phyloP scores from a whole-genome alignment of 2,329 filamentous ascomycete species.

The Paramyrothecium roridum region DNA sequence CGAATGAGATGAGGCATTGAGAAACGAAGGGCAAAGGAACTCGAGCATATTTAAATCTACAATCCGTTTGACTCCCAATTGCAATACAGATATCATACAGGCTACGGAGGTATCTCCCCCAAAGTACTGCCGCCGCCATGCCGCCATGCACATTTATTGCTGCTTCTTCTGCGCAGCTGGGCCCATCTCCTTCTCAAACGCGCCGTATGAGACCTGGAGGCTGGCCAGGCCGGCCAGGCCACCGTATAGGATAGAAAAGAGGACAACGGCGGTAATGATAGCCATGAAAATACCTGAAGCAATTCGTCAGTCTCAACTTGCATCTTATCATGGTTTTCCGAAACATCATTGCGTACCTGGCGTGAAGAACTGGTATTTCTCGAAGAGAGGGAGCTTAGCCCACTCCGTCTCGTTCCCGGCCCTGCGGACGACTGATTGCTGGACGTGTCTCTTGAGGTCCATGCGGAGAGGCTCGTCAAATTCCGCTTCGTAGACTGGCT shows the following conservation, averaged over 20 bases:
- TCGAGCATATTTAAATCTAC: neutral
- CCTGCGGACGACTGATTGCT: slow-evolving; percentile 23
- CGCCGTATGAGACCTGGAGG: slow-evolving; percentile 86
- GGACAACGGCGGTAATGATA: slow-evolving; percentile 65
- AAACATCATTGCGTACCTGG: slow-evolving; percentile 56
- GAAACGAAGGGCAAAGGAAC: neutral
- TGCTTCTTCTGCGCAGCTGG: slow-evolving; percentile 82
- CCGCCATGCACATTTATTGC: slow-evolving; percentile 19
- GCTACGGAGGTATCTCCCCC: neutral
- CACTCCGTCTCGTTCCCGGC: slow-evolving; percentile 35
- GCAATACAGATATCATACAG: slow-evolving; percentile 10
- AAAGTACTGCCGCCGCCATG: neutral
- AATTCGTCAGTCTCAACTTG: slow-evolving; percentile 5
- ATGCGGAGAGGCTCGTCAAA: slow-evolving; percentile 63
- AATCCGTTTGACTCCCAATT: slow-evolving; percentile 11
- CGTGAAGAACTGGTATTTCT: slow-evolving; percentile 92
- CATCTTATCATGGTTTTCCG: neutral
- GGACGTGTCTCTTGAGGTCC: slow-evolving; percentile 66
- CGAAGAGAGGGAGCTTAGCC: slow-evolving; percentile 64
- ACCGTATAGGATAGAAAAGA: slow-evolving; percentile 75
- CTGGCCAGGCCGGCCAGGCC: slow-evolving; percentile 74
- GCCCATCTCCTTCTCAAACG: slow-evolving; percentile 95
- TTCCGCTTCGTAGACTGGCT: slow-evolving; percentile 60
- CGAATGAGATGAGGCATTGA: neutral
- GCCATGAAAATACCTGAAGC: slow-evolving; percentile 81